phyloP scores from a whole-genome alignment of 805 yeast species.

The Wickerhamiella occidentalis region DNA sequence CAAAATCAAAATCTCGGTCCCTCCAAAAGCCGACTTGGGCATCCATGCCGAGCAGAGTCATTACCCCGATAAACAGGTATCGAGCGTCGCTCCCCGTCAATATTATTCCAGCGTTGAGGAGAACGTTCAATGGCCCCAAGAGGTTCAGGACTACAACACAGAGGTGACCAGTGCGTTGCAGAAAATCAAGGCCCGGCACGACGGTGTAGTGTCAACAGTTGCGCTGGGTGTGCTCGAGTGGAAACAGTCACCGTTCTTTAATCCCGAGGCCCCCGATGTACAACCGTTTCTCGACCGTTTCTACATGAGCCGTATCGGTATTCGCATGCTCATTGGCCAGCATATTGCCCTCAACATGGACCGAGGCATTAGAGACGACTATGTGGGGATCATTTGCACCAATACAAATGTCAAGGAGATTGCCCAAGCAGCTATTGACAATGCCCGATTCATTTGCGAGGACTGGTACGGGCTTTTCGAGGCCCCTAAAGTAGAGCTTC shows the following conservation, averaged over 20 bases:
- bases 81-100: conserved; percentile 25
- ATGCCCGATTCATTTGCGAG: conserved; percentile 81
- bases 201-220: conserved; percentile 84
- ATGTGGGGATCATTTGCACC: conserved; percentile 82
- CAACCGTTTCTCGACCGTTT: conserved; percentile 76
- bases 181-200: conserved; percentile 71
- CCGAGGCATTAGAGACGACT: conserved; percentile 45
- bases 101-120: conserved; percentile 44
- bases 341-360: conserved; percentile 72
- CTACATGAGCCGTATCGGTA: conserved; percentile 84
- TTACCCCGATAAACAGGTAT: conserved; percentile 5
- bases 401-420: conserved; percentile 73
- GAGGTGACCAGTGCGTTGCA: conserved; percentile 52
- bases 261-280: conserved; percentile 53
- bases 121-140: conserved; percentile 55
- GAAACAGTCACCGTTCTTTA: conserved; percentile 43
- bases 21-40: conserved; percentile 22
- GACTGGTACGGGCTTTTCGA: conserved; percentile 80
- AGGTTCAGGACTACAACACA: conserved; percentile 59
- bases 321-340: conserved; percentile 89
- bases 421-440: conserved; percentile 79
- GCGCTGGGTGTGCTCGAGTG: conserved; percentile 90
- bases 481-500: conserved; percentile 70
- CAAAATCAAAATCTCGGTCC: conserved; percentile 17
- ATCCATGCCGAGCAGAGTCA: conserved; percentile 25